Base-by-base conservation (phyloP, 2,329 filamentous ascomycete genomes). In the Tolypocladium sp. region DNA sequence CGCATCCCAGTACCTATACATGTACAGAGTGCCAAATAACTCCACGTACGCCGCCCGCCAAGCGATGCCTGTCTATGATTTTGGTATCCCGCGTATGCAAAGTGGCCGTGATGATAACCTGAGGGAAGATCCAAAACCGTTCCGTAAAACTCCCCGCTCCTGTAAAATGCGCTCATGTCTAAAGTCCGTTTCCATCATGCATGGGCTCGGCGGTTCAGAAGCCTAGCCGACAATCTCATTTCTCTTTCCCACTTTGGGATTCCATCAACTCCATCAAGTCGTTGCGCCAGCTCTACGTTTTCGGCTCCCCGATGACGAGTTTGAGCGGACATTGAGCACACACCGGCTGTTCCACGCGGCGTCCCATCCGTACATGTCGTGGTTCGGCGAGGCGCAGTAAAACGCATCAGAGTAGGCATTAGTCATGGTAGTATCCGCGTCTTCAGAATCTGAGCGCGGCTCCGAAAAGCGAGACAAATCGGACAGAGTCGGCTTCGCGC, bases 281-380 rank as follows among this genome's bases (percentile, higher is more conserved):
- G 12, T 25, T 25, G 42, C 42, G 10, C 22, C n/a, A 38, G 37
- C 5, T 17, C 15, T 13, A 12, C 15, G 13, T 13, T 5, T 25
- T 25, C n/a, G 41, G n/a, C n/a, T 44, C 7, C 20, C 8, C 41
- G 20, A 42, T 22, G n/a, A 6, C 22, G n/a, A 25, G n/a, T 25
- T 13, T 25, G 42, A 15, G 42, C 42, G 13, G 37, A 38, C 37
- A 7, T 13, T 38, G 37, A 17, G 37, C 35, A 37, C 37, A 33
- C 12, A 6, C 8, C 33, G 10, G 30, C 22, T 2, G 27, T 40
- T 59, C 51, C 68, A 67, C 62, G 79, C 79, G 12, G 79, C 79
- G 60, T 83, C 80, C 81, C 81, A 84, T 15, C 81, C 81, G 59
- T 83, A 83, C 5, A 75, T 64, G 58, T 83, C 80, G 2, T 72